Evolutionary conservation across 768 basidiomycete genomes (phyloP).

Genomic region (Suillus cothurnatus): DNA sequence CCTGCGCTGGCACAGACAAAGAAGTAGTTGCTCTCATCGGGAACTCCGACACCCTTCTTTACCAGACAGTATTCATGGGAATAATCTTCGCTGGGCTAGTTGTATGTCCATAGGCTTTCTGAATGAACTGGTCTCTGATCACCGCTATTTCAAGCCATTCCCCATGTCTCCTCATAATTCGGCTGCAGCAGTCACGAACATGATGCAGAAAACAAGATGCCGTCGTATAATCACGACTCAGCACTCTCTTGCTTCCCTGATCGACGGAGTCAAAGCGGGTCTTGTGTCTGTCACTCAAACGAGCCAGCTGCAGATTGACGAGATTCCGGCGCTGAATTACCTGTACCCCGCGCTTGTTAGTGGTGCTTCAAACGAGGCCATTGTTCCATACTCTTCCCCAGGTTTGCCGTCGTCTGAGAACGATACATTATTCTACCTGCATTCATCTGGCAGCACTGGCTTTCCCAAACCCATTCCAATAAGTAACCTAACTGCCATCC

Average conservation of each 20-base stretch:
- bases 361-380: constrained; percentile 26
- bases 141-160: constrained; percentile 30
- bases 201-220: constrained; percentile 27
- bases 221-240: constrained; percentile 21
- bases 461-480: constrained; percentile 49
- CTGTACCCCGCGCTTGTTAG: constrained; percentile 44
- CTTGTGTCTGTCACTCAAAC: constrained; percentile 4
- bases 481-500: constrained; percentile 34
- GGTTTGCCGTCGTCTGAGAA: constrained; percentile 27
- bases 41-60: constrained; percentile 35
- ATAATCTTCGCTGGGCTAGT: constrained; percentile 43
- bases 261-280: constrained; percentile 13
- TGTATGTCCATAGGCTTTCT: constrained; percentile 31
- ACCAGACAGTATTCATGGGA: constrained; percentile 37
- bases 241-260: constrained; percentile 21
- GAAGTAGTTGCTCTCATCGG: constrained; percentile 27
- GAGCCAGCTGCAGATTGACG: constrained; percentile 13
- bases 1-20: constrained; percentile 22
- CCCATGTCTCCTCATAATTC: constrained; percentile 45
- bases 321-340: constrained; percentile 22
- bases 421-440: constrained; percentile 44
- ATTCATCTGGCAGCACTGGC: constrained; percentile 53
- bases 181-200: constrained; percentile 35
- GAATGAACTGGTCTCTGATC: constrained; percentile 26
- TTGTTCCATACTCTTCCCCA: constrained; percentile 18